A percentile compares a stretch with the other conserved stretches of the same genome.
Evolutionary conservation across 169 alveolate species (phyloP).

Genomic region (Neospora caninum): DNA sequence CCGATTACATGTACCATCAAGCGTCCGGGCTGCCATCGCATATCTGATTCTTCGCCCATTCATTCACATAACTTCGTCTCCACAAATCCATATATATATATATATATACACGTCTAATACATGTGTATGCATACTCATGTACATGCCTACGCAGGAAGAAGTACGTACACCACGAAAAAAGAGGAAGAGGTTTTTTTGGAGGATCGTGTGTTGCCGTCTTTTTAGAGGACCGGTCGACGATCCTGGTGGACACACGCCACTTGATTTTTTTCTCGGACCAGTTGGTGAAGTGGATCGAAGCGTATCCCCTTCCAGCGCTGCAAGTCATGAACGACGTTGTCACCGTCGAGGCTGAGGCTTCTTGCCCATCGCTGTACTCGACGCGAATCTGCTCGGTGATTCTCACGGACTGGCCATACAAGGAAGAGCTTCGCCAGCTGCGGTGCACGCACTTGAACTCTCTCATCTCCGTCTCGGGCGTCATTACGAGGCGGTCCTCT

Average conservation of each 20-base stretch:
- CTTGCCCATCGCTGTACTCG: constrained; percentile 34
- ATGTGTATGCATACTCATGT: background rate
- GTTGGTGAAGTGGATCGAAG: constrained; percentile 54
- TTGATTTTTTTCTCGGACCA: constrained; percentile 49
- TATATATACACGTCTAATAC: background rate
- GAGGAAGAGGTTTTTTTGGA: no score
- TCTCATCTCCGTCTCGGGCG: constrained; percentile 44
- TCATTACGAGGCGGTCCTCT: background rate
- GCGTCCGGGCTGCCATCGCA: background rate
- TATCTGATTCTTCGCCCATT: background rate
- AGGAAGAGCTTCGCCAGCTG: constrained; percentile 27
- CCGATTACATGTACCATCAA: background rate
- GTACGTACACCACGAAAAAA: no score
- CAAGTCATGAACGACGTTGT: constrained; percentile 50
- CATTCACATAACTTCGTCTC: background rate
- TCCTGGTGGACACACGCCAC: constrained; percentile 51
- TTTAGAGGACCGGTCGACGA: background rate
- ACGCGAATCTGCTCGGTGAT: constrained; percentile 15
- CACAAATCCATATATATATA: background rate
- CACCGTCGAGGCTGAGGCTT: constrained; percentile 35
- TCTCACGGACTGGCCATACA: constrained; percentile 55
- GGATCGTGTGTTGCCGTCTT: background rate
- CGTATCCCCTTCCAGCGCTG: constrained; percentile 49
- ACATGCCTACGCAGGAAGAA: background rate
- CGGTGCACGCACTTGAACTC: constrained; percentile 24